Evolutionary conservation across 2,329 filamentous ascomycete species (phyloP), one percentile per base, ranked within the genome.

Genomic region (Penicillium nordicum): DNA sequence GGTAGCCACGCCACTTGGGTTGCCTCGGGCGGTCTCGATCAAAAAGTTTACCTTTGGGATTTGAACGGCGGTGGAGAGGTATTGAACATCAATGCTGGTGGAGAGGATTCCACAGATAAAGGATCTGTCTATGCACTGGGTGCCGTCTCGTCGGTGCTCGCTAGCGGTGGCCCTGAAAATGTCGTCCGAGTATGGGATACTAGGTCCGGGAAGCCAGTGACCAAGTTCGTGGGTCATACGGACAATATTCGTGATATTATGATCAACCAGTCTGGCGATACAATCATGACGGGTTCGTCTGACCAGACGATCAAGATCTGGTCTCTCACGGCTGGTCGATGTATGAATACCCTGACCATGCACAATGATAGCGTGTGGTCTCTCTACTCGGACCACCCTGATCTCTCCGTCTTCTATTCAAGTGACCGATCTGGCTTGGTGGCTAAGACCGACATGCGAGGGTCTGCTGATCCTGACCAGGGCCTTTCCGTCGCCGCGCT

Each of bases 331-430:
- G 93, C 92, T 23, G 94, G 94, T 53, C 84, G 94, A 65, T 99
- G 94, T 80, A 93, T 97, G 88, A 91, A 97, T 75, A 99, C 94
- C 0, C 83, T 99, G 66, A 97, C 92, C 53, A 99, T 99, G 94
- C 94, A 99, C 76, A 96, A 96, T 70, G 92, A 96, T 70, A 97
- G 92, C 71, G 90, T 99, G 23, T 99, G 94, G 94, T 95, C 91
- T 1, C 80, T 99, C 23, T 96, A 89, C 74, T 97, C 94, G 0
- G 87, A 93, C 52, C 86, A 96, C 66, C 92, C 92, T 0, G 83
- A 88, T 57, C 82, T 99, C 4, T 88, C 88, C 10, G 84, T 96
- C 30, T 97, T 99, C 74, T 97, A 97, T 77, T 97, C 93, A 54
- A 90, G 88, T 65, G 94, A 99, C 74, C 87, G 93, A 50, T 92